Evolutionary conservation across 106 monocot species (phyloP).

Genomic region (Dendrobium chrysotoxum): DNA sequence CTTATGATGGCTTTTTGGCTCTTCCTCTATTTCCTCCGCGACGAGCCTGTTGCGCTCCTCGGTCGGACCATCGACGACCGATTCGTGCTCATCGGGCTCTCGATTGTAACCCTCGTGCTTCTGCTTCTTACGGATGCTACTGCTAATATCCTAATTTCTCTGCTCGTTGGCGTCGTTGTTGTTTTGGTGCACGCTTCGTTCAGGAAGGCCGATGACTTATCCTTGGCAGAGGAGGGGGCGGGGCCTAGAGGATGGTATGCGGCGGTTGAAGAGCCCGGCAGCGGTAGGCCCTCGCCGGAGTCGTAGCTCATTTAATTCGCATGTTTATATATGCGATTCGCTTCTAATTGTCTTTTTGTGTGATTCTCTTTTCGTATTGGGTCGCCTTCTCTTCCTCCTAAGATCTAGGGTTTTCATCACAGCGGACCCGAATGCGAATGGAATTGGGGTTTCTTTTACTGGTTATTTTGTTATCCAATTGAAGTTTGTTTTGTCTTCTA

Average conservation of each 20-base stretch:
- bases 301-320: background rate
- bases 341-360: background rate
- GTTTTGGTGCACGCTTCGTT: conserved; percentile 55
- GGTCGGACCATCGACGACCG: conserved; percentile 43
- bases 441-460: no score
- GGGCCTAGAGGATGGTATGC: conserved; percentile 41
- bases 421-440: background rate
- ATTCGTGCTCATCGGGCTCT: conserved; percentile 36
- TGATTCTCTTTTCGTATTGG: background rate
- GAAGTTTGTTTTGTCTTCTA: background rate
- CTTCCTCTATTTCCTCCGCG: conserved; percentile 51
- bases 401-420: background rate
- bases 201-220: conserved; percentile 48
- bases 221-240: conserved; percentile 29
- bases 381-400: background rate
- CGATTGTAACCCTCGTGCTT: conserved; percentile 49
- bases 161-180: conserved; percentile 43
- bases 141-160: conserved; percentile 39
- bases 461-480: no score
- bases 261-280: conserved; percentile 13
- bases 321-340: background rate
- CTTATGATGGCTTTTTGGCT: conserved; percentile 38
- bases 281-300: background rate
- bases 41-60: conserved; percentile 60
- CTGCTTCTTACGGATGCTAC: conserved; percentile 64